These are phyloP conservation scores for Nannochloropsis salina DNA, from an alignment of 108 stramenopile species.

Conservation along the genomic window DNA sequence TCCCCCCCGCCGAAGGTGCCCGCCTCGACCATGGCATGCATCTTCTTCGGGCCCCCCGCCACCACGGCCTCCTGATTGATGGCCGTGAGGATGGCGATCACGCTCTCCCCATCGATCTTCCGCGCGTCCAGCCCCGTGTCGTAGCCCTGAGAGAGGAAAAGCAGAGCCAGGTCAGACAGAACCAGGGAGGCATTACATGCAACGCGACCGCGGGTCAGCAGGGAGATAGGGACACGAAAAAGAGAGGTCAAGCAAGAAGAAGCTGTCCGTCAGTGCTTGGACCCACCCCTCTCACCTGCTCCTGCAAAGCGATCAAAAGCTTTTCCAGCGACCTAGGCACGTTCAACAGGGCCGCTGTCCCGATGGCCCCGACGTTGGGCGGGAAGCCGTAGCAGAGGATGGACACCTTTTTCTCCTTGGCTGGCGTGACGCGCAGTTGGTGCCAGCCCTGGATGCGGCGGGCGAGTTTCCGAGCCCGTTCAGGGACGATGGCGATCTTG, in stretches of 20 bases:
- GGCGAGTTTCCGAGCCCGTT: constrained; percentile 66
- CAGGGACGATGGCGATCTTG: constrained; percentile 70
- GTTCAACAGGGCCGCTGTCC: constrained; percentile 74
- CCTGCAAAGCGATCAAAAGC: constrained; percentile 54
- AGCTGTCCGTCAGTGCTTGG: too few species aligned
- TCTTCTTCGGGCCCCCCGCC: constrained; percentile 30
- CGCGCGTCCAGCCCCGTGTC: constrained; percentile 40
- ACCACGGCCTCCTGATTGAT: constrained; percentile 40
- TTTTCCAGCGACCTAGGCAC: constrained; percentile 65
- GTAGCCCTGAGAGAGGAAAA: constrained; percentile 64
- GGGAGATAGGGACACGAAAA: neutral
- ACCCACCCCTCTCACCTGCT: constrained; percentile 43
- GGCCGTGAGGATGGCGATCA: constrained; percentile 41
- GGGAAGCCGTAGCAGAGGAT: constrained; percentile 76
- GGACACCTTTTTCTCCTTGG: constrained; percentile 56
- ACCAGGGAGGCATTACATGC: neutral
- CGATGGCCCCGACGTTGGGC: constrained; percentile 77
- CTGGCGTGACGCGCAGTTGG: constrained; percentile 57
- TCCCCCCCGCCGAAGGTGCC: constrained; percentile 2
- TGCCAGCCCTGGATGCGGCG: constrained; percentile 61
- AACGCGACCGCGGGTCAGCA: neutral
- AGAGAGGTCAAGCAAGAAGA: neutral
- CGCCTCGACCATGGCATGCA: constrained; percentile 39
- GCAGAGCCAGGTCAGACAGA: neutral
- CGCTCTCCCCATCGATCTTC: constrained; percentile 37